A percentile compares a stretch with the other conserved stretches of the same genome.
These are phyloP conservation scores for Penicillium sp. DNA, from an alignment of 2,329 filamentous ascomycete genomes.

Conservation along the genomic window DNA sequence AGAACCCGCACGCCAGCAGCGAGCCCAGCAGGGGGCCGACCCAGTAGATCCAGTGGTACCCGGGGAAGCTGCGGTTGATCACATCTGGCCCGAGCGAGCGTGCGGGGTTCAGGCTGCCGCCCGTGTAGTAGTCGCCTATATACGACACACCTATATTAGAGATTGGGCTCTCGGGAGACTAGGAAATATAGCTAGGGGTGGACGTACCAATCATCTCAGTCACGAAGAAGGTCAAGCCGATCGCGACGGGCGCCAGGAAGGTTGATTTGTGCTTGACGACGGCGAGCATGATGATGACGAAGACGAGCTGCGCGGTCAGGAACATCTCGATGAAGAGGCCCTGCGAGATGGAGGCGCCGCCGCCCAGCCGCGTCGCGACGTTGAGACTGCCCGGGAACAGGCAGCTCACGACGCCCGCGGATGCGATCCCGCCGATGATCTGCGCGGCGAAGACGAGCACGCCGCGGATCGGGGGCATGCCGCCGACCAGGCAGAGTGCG, in stretches of 20 bases:
- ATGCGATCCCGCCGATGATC: conserved; percentile 62
- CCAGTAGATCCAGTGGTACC: conserved; percentile 59
- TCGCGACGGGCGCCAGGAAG: conserved; percentile 72
- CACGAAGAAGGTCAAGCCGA: conserved; percentile 73
- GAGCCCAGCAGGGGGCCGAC: conserved; percentile 53
- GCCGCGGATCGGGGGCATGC: conserved; percentile 59
- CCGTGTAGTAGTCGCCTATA: conserved; percentile 53
- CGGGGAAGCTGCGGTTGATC: conserved; percentile 50
- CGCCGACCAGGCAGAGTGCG: conserved; percentile 63
- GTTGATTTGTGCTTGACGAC: conserved; percentile 76
- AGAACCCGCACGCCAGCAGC: conserved; percentile 56
- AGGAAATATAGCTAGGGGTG: not conserved
- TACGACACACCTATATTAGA: not conserved
- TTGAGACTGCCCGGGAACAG: conserved; percentile 63
- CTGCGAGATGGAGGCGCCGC: conserved; percentile 57
- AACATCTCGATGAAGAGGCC: conserved; percentile 72
- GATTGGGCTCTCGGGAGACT: not conserved
- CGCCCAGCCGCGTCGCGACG: conserved; percentile 62
- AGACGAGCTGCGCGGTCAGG: conserved; percentile 65
- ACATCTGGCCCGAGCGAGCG: conserved; percentile 55
- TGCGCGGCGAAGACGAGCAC: conserved; percentile 61
- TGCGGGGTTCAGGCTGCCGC: conserved; percentile 55
- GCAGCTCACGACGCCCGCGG: conserved; percentile 61
- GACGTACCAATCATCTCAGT: conserved; percentile 53
- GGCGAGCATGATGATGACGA: conserved; percentile 72